phyloP scores from a whole-genome alignment of 75 land plant genomes.

The Pinus albicaulis region DNA sequence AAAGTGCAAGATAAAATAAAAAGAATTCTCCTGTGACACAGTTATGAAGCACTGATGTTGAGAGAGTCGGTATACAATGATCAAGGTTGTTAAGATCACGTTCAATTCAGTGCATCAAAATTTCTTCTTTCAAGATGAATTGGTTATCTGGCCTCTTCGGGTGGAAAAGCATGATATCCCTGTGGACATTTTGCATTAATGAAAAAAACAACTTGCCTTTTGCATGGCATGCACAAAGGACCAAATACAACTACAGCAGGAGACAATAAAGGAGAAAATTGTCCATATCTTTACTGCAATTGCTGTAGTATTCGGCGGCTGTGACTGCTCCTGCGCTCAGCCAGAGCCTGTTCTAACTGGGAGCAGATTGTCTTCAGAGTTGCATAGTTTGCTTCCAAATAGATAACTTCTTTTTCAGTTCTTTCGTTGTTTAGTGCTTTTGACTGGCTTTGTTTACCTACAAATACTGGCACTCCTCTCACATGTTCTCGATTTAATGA shows the following conservation, averaged over 20 bases:
- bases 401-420: conserved; percentile 12
- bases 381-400: conserved; percentile 29
- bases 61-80: too few species aligned
- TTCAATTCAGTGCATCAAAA: too few species aligned
- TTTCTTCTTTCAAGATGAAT: too few species aligned
- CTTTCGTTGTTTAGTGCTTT: conserved; percentile 5
- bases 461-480: not conserved
- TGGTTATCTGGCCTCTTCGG: too few species aligned
- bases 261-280: not conserved
- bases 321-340: conserved; percentile 28
- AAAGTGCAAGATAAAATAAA: too few species aligned
- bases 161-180: not conserved
- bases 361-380: conserved; percentile 28
- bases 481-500: conserved; percentile 6
- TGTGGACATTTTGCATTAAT: not conserved
- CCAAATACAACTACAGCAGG: not conserved
- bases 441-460: not conserved
- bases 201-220: not conserved
- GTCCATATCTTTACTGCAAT: not conserved
- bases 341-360: conserved; percentile 33
- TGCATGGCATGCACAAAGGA: not conserved
- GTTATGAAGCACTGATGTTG: too few species aligned
- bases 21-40: too few species aligned
- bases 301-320: conserved; percentile 23
- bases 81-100: too few species aligned